These are phyloP conservation scores for Anastatica hierochuntica DNA, from an alignment of 345 rosid species.

Conservation along the genomic window DNA sequence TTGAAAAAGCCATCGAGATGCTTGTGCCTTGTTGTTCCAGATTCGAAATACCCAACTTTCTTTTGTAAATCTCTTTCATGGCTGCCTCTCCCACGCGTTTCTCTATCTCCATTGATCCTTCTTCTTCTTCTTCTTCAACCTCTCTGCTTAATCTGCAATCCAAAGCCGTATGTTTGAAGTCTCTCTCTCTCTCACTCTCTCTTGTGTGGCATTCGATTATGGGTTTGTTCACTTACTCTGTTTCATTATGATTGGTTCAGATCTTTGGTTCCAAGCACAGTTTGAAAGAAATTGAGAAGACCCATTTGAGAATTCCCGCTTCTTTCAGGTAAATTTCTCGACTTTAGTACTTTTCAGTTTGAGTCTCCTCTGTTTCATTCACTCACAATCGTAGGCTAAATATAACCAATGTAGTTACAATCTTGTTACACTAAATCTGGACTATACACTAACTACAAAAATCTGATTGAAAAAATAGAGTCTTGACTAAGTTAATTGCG, in stretches of 20 bases:
- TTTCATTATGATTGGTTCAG: slow-evolving; percentile 15
- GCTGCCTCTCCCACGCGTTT: slow-evolving; percentile 13
- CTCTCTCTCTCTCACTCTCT: neutral
- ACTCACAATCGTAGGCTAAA: no score
- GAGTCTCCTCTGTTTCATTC: no score
- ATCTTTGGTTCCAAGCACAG: slow-evolving; percentile 6
- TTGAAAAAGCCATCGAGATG: neutral
- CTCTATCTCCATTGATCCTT: slow-evolving; percentile 12
- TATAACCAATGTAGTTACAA: no score
- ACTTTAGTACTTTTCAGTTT: no score
- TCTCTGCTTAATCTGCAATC: slow-evolving; percentile 9
- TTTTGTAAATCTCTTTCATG: slow-evolving; percentile 14
- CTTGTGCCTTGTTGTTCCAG: slow-evolving; percentile 7
- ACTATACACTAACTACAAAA: no score
- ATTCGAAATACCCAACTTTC: slow-evolving; percentile 21
- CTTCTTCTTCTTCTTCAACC: slow-evolving; percentile 15
- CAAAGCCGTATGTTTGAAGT: slow-evolving; percentile 9
- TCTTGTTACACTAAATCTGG: no score
- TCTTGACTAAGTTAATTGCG: no score
- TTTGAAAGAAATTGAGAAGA: slow-evolving; percentile 2
- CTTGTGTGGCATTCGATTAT: no score
- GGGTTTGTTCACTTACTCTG: neutral
- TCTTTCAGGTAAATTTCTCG: slow-evolving; percentile 19
- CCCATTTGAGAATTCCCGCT: slow-evolving; percentile 15
- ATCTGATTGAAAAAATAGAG: no score